Conservation (phyloP, 2,329 filamentous ascomycete species). For the Neonectria magnoliae region DNA sequence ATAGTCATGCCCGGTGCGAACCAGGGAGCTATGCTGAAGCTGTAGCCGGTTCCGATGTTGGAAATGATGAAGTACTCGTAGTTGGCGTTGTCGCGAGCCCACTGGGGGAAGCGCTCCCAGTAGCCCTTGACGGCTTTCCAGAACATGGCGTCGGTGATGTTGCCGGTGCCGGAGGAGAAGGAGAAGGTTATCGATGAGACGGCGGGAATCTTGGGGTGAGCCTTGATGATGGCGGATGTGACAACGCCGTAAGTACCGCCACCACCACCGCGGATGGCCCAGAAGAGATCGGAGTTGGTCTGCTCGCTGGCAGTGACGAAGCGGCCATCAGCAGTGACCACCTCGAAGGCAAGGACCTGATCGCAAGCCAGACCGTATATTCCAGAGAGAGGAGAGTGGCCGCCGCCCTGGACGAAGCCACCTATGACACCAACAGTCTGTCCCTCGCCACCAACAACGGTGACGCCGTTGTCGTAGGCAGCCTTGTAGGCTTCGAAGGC, state of each 20-base stretch:
- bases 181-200: constrained; percentile 44
- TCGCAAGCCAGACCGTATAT: constrained; percentile 67
- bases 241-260: constrained; percentile 59
- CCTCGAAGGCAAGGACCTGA: constrained; percentile 63
- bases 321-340: constrained; percentile 62
- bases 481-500: constrained; percentile 57
- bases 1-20: constrained; percentile 34
- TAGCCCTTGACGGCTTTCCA: constrained; percentile 42
- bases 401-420: constrained; percentile 70
- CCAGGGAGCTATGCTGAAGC: constrained; percentile 45
- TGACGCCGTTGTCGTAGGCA: constrained; percentile 57
- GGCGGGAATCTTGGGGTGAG: constrained; percentile 45
- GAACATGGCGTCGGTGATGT: constrained; percentile 40
- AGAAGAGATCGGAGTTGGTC: constrained; percentile 67
- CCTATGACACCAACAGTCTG: constrained; percentile 65
- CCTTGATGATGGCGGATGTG: constrained; percentile 49
- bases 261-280: constrained; percentile 68
- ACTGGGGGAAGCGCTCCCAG: constrained; percentile 38
- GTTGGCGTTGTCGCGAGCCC: constrained; percentile 37
- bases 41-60: constrained; percentile 42
- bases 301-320: constrained; percentile 53
- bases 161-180: constrained; percentile 32
- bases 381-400: constrained; percentile 62
- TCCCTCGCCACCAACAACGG: constrained; percentile 64
- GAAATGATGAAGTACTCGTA: constrained; percentile 42